A percentile compares a stretch with the other conserved stretches of the same genome.
Conservation (phyloP, 176 grass and related monocot species). For the Bothriochloa decipiens region DNA sequence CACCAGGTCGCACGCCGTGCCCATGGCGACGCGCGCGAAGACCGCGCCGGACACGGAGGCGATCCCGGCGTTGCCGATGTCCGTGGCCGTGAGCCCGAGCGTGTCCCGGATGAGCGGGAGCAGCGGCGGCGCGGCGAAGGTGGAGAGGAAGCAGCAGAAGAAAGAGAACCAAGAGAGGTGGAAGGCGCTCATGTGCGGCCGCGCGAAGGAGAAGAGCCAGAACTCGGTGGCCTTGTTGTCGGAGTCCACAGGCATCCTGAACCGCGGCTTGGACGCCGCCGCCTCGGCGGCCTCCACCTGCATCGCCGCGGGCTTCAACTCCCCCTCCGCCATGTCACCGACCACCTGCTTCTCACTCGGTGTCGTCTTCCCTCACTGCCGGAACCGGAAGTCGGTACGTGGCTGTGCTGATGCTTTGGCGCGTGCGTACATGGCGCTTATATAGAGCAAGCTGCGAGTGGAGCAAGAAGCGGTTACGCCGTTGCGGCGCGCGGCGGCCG, state of each 20-base stretch:
- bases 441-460: conserved; percentile 22
- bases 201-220: conserved; percentile 79
- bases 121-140: conserved; percentile 87
- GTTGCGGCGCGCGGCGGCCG: background rate
- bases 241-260: conserved; percentile 84
- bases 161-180: conserved; percentile 98
- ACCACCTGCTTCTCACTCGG: background rate
- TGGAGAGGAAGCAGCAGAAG: conserved; percentile 96
- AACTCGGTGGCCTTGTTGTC: conserved; percentile 94
- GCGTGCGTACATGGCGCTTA: background rate
- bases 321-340: conserved; percentile 10
- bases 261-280: conserved; percentile 39
- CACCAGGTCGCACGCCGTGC: conserved; percentile 86
- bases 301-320: conserved; percentile 37
- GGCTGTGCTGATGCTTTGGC: background rate
- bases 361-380: background rate
- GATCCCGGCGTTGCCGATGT: conserved; percentile 95
- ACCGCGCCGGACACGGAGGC: conserved; percentile 91
- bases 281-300: conserved; percentile 29
- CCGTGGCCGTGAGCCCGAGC: conserved; percentile 69
- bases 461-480: background rate
- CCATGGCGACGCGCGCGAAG: conserved; percentile 90
- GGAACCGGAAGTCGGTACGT: background rate
- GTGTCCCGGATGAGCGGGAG: conserved; percentile 86
- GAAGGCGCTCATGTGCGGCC: conserved; percentile 93